phyloP scores from a whole-genome alignment of 169 alveolate genomes.

The Eimeria maxima region DNA sequence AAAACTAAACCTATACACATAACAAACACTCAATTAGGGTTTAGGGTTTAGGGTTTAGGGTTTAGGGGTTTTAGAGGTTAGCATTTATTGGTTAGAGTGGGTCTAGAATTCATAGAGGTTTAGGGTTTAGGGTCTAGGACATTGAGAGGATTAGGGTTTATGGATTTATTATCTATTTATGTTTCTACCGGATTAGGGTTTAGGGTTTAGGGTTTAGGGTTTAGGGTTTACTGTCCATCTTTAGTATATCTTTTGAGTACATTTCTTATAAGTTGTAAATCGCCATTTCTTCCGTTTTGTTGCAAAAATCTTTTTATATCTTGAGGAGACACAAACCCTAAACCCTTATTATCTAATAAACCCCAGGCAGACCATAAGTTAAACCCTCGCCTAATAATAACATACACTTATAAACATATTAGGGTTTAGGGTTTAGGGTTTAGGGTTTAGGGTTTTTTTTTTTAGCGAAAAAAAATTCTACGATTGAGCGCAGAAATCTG shows the following conservation, averaged over 20 bases:
- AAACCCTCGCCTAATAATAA: background rate
- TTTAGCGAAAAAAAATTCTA: background rate
- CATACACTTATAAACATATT: background rate
- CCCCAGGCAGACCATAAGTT: conserved; percentile 11
- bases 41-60: conserved; percentile 17
- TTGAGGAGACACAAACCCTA: background rate
- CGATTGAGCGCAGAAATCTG: background rate
- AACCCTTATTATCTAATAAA: background rate
- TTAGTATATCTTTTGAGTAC: background rate
- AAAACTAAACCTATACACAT: background rate
- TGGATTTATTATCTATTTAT: background rate
- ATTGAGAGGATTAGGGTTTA: background rate
- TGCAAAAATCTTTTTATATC: background rate
- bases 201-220: conserved; percentile 45
- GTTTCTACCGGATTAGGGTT: conserved; percentile 31
- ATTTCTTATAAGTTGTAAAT: background rate
- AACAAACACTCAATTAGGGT: background rate
- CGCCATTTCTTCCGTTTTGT: background rate
- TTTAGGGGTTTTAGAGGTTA: background rate
- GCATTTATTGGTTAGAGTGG: too few relatives aligned
- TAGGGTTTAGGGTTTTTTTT: background rate
- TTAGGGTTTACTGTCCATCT: background rate
- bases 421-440: conserved; percentile 40
- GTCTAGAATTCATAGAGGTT: conserved; percentile 2
- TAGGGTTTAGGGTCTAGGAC: conserved; percentile 40